A percentile compares a stretch with the other conserved stretches of the same genome.
Evolutionary conservation across 2,329 filamentous ascomycete species (phyloP).

Genomic region (Arthrobotrys sinensis): DNA sequence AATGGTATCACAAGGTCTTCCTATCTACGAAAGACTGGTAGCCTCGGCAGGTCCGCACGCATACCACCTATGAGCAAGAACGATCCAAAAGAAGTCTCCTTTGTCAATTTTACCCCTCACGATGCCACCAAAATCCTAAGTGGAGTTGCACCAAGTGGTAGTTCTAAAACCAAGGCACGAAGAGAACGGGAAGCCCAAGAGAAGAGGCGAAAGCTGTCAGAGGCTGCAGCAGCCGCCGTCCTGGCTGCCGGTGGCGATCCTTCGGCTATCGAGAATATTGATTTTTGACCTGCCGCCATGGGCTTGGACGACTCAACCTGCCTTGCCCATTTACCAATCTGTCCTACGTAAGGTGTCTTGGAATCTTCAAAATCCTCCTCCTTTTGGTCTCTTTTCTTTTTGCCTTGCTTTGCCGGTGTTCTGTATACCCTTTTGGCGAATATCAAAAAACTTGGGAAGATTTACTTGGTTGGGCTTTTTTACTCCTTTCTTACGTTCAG

Average conservation of each 20-base stretch:
- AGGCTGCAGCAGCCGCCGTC: constrained; percentile 79
- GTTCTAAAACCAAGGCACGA: constrained; percentile 92
- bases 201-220: constrained; percentile 77
- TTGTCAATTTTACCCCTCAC: constrained; percentile 90
- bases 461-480: constrained; percentile 41
- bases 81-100: constrained; percentile 70
- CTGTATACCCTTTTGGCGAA: constrained; percentile 59
- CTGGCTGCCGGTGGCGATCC: constrained; percentile 79
- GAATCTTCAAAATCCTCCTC: constrained; percentile 32
- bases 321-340: constrained; percentile 7
- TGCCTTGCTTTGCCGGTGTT: constrained; percentile 30
- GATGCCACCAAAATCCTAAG: constrained; percentile 85
- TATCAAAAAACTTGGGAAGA: constrained; percentile 51
- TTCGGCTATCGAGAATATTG: constrained; percentile 62
- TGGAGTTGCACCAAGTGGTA: constrained; percentile 91
- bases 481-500: constrained; percentile 48
- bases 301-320: constrained; percentile 26
- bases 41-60: constrained; percentile 61
- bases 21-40: constrained; percentile 55
- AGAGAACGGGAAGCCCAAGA: constrained; percentile 90
- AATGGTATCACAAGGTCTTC: constrained; percentile 55
- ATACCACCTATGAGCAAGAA: constrained; percentile 55
- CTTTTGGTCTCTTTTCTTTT: constrained; percentile 30
- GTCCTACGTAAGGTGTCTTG: constrained; percentile 38
- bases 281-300: constrained; percentile 41